Conservation (phyloP, 192 early-diverging fungal genomes). For the Backusella westeae region DNA sequence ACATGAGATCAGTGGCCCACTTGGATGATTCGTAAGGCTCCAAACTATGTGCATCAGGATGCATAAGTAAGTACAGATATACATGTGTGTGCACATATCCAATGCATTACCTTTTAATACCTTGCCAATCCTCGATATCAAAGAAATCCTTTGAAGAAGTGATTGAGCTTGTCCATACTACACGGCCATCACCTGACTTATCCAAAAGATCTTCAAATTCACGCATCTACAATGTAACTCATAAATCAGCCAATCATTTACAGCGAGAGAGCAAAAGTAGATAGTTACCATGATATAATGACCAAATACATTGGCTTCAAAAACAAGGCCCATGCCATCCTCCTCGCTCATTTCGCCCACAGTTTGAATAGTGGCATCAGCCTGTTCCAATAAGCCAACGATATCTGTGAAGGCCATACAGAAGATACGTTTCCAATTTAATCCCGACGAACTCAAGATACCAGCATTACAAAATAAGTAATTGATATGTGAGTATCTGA, state of each 20-base stretch:
- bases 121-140: slow-evolving; percentile 50
- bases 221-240: slow-evolving; percentile 32
- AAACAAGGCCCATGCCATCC: slow-evolving; percentile 51
- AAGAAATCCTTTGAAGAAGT: slow-evolving; percentile 36
- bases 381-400: slow-evolving; percentile 34
- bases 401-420: slow-evolving; percentile 33
- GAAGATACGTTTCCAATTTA: slow-evolving; percentile 39
- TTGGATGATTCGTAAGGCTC: slow-evolving; percentile 59
- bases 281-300: slow-evolving; percentile 54
- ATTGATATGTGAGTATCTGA: slow-evolving; percentile 40
- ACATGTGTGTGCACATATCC: neutral
- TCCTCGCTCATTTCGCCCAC: slow-evolving; percentile 47
- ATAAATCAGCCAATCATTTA: neutral
- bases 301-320: slow-evolving; percentile 58
- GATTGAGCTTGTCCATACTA: slow-evolving; percentile 57
- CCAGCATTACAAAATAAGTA: slow-evolving; percentile 60
- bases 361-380: slow-evolving; percentile 44
- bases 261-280: neutral
- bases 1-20: slow-evolving; percentile 48
- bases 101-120: slow-evolving; percentile 33
- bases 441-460: slow-evolving; percentile 35
- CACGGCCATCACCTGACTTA: slow-evolving; percentile 38
- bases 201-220: slow-evolving; percentile 44
- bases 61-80: neutral
- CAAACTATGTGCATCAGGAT: neutral